Evolutionary conservation across 371 early-diverging fungal species (phyloP).

Genomic region (Mortierella sp.): DNA sequence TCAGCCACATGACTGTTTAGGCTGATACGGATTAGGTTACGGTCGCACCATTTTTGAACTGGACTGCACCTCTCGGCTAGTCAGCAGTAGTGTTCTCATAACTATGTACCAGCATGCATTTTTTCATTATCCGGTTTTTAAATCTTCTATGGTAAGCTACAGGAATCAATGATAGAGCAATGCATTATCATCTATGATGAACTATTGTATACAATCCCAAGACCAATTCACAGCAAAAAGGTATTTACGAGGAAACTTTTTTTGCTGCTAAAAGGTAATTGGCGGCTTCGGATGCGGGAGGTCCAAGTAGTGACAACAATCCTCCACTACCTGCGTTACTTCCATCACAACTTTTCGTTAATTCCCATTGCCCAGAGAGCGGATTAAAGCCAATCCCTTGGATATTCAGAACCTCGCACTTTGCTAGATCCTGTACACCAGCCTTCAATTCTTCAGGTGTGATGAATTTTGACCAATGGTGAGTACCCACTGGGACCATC

Average conservation of each 20-base stretch:
- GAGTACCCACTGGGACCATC: slow-evolving; percentile 90
- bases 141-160: background rate
- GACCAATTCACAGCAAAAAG: background rate
- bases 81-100: too few relatives aligned
- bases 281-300: slow-evolving; percentile 20
- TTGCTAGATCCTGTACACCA: slow-evolving; percentile 36
- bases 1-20: too few relatives aligned
- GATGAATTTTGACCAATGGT: slow-evolving; percentile 89
- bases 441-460: slow-evolving; percentile 69
- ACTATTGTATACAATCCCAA: background rate
- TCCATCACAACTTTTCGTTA: slow-evolving; percentile 24
- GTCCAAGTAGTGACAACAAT: slow-evolving; percentile 20
- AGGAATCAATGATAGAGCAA: background rate
- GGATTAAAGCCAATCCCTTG: slow-evolving; percentile 58
- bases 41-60: too few relatives aligned
- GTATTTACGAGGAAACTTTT: slow-evolving; percentile 8
- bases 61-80: too few relatives aligned
- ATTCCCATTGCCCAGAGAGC: slow-evolving; percentile 55
- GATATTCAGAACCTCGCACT: slow-evolving; percentile 43
- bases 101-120: too few relatives aligned
- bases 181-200: background rate
- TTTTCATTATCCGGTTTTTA: background rate
- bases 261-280: slow-evolving; percentile 52
- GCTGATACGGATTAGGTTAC: too few relatives aligned
- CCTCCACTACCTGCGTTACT: background rate